phyloP scores from a whole-genome alignment of 805 yeast genomes.

The Pichia gijzeniarum region DNA sequence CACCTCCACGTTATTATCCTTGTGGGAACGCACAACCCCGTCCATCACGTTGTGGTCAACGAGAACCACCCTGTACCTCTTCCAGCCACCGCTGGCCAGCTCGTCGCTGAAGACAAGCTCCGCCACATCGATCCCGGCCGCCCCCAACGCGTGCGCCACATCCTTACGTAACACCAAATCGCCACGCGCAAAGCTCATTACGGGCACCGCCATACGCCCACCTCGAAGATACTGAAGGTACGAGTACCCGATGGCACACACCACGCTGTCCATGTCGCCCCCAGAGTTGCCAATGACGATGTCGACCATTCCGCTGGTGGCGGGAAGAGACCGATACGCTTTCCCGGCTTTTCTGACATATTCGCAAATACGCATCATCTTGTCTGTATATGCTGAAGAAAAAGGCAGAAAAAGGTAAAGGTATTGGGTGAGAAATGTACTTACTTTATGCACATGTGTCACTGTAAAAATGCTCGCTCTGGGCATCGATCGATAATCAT shows the following conservation, averaged over 20 bases:
- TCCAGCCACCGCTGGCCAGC: slow-evolving; percentile 32
- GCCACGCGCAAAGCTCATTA: slow-evolving; percentile 60
- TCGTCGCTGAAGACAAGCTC: slow-evolving; percentile 67
- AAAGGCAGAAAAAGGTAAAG: no score
- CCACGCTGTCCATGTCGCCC: slow-evolving; percentile 84
- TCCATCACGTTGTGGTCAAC: slow-evolving; percentile 68
- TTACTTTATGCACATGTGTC: no score
- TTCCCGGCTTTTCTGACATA: slow-evolving; percentile 1
- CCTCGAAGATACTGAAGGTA: slow-evolving; percentile 38
- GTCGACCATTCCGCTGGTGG: neutral
- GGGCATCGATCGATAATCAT: no score
- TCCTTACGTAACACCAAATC: slow-evolving; percentile 73
- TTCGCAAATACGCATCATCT: neutral
- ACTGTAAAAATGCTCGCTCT: no score
- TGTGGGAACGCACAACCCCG: neutral
- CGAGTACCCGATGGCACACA: slow-evolving; percentile 68
- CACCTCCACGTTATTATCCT: no score
- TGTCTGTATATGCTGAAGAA: no score
- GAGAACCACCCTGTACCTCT: slow-evolving; percentile 24
- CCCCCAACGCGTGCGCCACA: slow-evolving; percentile 45
- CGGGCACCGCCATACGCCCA: slow-evolving; percentile 43
- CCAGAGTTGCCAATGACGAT: slow-evolving; percentile 79
- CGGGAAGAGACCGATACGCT: neutral
- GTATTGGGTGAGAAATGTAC: no score
- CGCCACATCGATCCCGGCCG: slow-evolving; percentile 40